Evolutionary conservation across 2,329 filamentous ascomycete species (phyloP), one percentile per base, ranked within the genome.

Genomic region (Alternaria incomplexa): DNA sequence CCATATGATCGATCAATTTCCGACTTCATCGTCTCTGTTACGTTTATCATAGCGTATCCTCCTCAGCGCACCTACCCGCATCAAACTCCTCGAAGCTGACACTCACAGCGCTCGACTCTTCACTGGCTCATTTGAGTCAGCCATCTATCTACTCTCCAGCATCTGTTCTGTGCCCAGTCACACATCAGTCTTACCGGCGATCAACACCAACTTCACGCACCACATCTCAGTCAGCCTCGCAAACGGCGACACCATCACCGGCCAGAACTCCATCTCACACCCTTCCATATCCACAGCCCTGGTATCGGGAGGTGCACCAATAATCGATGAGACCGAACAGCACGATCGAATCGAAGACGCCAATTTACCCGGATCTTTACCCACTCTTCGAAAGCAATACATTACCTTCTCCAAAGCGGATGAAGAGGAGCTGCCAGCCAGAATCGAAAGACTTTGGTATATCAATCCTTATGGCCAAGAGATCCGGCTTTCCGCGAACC

Each of bases 391-490:
- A 7, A 89, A 91, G 61, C 92, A 91, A 54, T 92, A 96, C 66
- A 93, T 97, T 63, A 84, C 85, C 5, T 96, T 97, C 77, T 91
- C 87, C 74, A 98, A 98, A 81, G 67, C 72, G 4, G 84, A 88
- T 43, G 90, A 93, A 66, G 88, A 92, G 64, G 92, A 95, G 58
- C 84, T 98, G 1, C 87, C 92, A 0, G 86, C 91, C 0, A 86
- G 92, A 26, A 97, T 98, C 70, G 85, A 90, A 58, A 84, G 94
- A 3, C 86, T 98, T 30, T 98, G 93, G 93, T 98, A 98, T 82
- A 98, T 98, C 82, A 98, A 97, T 75, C 95, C 95, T 0, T 98
- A 97, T 78, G 95, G 95, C n/a, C 93, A 97, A 77, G 94, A 97
- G 80, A 97, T 98, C 69, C 88, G 90, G 17, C 92, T 94, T 0